These are phyloP conservation scores for Hypoxylon sp. DNA, from an alignment of 2,329 filamentous ascomycete genomes.

Conservation along the genomic window DNA sequence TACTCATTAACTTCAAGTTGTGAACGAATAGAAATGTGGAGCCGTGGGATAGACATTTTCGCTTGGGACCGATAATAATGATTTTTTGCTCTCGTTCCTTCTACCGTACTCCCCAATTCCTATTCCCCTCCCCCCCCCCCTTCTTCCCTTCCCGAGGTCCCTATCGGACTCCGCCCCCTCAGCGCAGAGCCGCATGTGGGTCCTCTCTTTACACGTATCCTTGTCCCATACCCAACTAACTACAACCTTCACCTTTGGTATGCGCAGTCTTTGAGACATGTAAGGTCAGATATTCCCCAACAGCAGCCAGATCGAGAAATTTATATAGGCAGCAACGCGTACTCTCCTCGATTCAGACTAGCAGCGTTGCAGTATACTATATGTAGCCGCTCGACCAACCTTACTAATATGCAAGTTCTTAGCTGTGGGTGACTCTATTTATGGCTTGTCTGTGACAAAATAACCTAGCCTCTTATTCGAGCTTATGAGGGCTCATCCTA, in stretches of 20 bases:
- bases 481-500: neutral
- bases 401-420: slow-evolving; percentile 30
- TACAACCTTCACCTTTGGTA: neutral
- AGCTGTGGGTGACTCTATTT: neutral
- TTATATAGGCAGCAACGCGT: slow-evolving; percentile 15
- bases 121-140: neutral
- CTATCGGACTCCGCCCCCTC: neutral
- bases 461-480: slow-evolving; percentile 12
- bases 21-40: neutral
- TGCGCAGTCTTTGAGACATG: slow-evolving; percentile 12
- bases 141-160: neutral
- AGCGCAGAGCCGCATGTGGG: slow-evolving; percentile 15
- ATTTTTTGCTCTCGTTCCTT: slow-evolving; percentile 1
- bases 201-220: slow-evolving; percentile 7
- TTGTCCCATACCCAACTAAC: slow-evolving; percentile 1
- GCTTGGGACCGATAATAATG: neutral
- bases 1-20: slow-evolving; percentile 2
- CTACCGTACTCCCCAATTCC: neutral
- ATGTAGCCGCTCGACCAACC: slow-evolving; percentile 16
- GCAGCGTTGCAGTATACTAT: slow-evolving; percentile 16
- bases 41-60: neutral
- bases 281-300: slow-evolving; percentile 6
- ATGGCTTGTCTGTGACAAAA: neutral
- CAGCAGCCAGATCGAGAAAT: neutral
- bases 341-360: slow-evolving; percentile 15